Conservation (phyloP, 2,329 filamentous ascomycete genomes). For the Talaromyces sp. region DNA sequence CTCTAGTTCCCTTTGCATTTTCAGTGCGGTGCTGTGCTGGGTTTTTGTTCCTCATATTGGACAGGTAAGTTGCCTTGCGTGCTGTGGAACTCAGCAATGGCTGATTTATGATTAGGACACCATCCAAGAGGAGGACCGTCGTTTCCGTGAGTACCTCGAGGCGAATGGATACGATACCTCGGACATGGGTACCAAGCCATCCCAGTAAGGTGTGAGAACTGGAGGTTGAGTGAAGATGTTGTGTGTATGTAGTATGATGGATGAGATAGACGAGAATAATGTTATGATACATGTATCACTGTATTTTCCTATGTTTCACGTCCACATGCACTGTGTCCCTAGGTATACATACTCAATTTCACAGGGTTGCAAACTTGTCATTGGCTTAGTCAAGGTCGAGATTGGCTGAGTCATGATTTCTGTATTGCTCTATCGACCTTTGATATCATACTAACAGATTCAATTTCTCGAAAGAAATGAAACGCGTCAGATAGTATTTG, state of each 20-base stretch:
- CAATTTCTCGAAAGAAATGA: background rate
- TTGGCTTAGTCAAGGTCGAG: background rate
- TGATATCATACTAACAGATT: background rate
- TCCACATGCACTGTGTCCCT: background rate
- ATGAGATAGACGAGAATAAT: constrained; percentile 1
- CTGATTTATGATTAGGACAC: constrained; percentile 61
- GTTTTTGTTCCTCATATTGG: constrained; percentile 73
- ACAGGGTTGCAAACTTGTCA: too few species aligned
- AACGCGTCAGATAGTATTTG: background rate
- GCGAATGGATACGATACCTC: constrained; percentile 72
- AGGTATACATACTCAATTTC: too few species aligned
- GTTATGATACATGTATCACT: background rate
- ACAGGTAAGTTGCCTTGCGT: constrained; percentile 38
- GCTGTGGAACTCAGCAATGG: background rate
- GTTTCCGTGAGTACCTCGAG: constrained; percentile 72
- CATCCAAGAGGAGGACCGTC: constrained; percentile 72
- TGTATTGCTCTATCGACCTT: background rate
- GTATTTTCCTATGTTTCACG: background rate
- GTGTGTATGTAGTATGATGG: background rate
- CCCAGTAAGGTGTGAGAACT: constrained; percentile 2
- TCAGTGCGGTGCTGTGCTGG: constrained; percentile 66
- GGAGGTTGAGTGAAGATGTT: background rate
- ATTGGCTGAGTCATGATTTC: background rate
- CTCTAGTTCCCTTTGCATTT: constrained; percentile 71
- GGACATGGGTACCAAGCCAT: constrained; percentile 48